Evolutionary conservation across 495 filamentous ascomycete genomes (phyloP).

Genomic region (Penicillium atrosanguineum): DNA sequence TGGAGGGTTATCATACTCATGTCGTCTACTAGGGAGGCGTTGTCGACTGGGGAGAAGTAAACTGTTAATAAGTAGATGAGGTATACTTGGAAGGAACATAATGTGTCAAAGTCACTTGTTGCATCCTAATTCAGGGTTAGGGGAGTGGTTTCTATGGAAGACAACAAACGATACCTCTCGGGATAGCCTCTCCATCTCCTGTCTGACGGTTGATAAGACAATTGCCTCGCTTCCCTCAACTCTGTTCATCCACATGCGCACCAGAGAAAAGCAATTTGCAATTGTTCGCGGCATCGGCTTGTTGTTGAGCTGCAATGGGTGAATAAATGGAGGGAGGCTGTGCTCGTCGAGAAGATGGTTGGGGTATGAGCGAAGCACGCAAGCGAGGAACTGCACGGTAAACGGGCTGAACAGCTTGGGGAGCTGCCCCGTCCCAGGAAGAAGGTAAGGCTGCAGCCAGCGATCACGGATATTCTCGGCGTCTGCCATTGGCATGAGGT

Average conservation of each 20-base stretch:
- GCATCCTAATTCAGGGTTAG: constrained; percentile 5
- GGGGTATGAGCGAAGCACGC: constrained; percentile 39
- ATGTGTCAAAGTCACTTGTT: constrained; percentile 26
- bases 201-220: constrained; percentile 27
- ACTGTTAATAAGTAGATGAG: constrained; percentile 45
- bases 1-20: constrained; percentile 44
- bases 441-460: constrained; percentile 37
- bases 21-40: constrained; percentile 20
- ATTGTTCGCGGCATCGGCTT: constrained; percentile 22
- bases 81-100: constrained; percentile 48
- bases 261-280: constrained; percentile 42
- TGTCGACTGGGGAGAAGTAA: constrained; percentile 35
- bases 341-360: constrained; percentile 23
- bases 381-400: constrained; percentile 36
- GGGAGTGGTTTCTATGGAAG: neutral
- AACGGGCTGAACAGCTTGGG: constrained; percentile 33
- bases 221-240: constrained; percentile 39
- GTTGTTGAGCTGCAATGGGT: constrained; percentile 27
- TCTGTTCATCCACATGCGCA: constrained; percentile 40
- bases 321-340: constrained; percentile 38
- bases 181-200: constrained; percentile 38
- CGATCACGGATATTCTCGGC: constrained; percentile 36
- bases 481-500: constrained; percentile 32
- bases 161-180: constrained; percentile 6
- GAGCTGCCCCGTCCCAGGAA: constrained; percentile 30